phyloP scores from a whole-genome alignment of 306 rosid genomes.

The Parietaria judaica region DNA sequence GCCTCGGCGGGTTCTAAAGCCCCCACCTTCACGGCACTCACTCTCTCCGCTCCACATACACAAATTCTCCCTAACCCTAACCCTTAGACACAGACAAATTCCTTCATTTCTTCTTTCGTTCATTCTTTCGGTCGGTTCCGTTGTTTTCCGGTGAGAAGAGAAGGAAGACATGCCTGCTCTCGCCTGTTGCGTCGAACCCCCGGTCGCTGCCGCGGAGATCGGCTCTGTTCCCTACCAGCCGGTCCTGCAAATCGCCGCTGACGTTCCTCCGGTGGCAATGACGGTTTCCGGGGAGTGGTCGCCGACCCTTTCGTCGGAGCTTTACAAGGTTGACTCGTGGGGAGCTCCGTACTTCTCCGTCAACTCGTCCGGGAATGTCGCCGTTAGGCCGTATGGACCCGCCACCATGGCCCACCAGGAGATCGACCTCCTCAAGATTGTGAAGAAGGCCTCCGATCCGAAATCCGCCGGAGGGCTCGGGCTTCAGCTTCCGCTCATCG shows the following conservation, averaged over 20 bases:
- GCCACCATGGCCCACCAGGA: constrained; percentile 71
- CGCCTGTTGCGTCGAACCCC: constrained; percentile 77
- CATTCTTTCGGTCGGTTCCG: constrained; percentile 25
- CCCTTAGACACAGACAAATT: neutral
- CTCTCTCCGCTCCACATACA: neutral
- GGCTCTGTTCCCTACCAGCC: constrained; percentile 50
- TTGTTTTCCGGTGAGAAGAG: constrained; percentile 16
- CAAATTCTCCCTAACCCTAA: constrained; percentile 22
- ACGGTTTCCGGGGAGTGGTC: constrained; percentile 48
- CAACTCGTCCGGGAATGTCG: constrained; percentile 57
- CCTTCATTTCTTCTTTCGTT: constrained; percentile 18
- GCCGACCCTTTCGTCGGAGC: constrained; percentile 42
- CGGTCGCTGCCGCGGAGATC: constrained; percentile 45
- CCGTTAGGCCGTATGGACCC: constrained; percentile 55
- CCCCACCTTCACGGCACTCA: constrained; percentile 62
- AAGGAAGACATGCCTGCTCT: constrained; percentile 77
- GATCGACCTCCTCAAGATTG: constrained; percentile 71
- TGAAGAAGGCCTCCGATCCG: constrained; percentile 66
- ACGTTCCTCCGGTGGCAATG: constrained; percentile 27
- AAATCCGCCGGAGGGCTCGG: constrained; percentile 63
- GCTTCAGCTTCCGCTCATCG: constrained; percentile 65
- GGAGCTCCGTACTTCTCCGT: constrained; percentile 67
- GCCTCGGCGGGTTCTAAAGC: constrained; percentile 99
- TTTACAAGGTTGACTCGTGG: constrained; percentile 71
- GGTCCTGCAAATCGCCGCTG: constrained; percentile 41